Evolutionary conservation across 2,329 filamentous ascomycete species (phyloP).

Genomic region (Colletotrichum caudatum): DNA sequence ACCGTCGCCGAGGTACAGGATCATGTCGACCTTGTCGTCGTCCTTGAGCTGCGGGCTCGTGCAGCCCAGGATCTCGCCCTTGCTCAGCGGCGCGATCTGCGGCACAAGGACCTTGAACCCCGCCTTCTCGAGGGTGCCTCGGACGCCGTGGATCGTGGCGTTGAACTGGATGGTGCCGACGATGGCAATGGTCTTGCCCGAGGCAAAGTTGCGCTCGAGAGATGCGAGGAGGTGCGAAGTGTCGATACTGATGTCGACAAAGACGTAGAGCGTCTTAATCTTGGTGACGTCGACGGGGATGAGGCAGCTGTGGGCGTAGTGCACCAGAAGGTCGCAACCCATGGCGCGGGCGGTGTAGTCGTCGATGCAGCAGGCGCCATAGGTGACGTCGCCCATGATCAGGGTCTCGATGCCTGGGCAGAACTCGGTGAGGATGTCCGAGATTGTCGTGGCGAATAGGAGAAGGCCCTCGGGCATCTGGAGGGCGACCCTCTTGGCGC

Average conservation of each 20-base stretch:
- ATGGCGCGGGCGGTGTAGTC: slow-evolving; percentile 96
- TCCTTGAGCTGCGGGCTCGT: slow-evolving; percentile 81
- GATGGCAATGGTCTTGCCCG: slow-evolving; percentile 88
- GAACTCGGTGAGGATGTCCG: slow-evolving; percentile 94
- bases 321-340: slow-evolving; percentile 92
- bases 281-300: slow-evolving; percentile 97
- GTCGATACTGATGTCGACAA: slow-evolving; percentile 98
- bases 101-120: slow-evolving; percentile 90
- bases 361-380: slow-evolving; percentile 98
- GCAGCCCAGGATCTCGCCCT: slow-evolving; percentile 97
- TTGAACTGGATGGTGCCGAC: slow-evolving; percentile 99
- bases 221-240: slow-evolving; percentile 87
- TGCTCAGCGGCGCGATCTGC: slow-evolving; percentile 91
- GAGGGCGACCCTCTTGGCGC: slow-evolving; percentile 86
- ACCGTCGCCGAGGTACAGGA: slow-evolving; percentile 91
- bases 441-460: slow-evolving; percentile 96
- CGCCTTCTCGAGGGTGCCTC: slow-evolving; percentile 80
- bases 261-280: slow-evolving; percentile 97
- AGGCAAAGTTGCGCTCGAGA: slow-evolving; percentile 86
- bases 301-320: slow-evolving; percentile 96
- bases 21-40: slow-evolving; percentile 74
- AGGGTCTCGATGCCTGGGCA: slow-evolving; percentile 91
- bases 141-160: slow-evolving; percentile 90
- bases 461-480: slow-evolving; percentile 97
- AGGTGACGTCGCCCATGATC: slow-evolving; percentile 99